Evolutionary conservation across 2,329 filamentous ascomycete genomes (phyloP), one percentile per base, ranked within the genome.

Genomic region (Hypoxylon sp.): DNA sequence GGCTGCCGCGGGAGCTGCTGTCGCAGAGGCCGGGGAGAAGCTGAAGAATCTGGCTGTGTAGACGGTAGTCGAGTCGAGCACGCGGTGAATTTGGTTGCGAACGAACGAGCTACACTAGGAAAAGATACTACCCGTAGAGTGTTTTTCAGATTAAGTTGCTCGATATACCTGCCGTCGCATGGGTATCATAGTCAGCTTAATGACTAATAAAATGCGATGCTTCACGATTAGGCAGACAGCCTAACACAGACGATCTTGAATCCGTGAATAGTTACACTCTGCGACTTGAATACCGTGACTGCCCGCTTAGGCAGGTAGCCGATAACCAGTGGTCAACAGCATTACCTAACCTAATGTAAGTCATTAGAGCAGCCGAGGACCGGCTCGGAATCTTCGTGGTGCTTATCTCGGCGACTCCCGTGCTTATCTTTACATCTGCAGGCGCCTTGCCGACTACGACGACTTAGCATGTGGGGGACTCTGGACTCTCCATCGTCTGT

Each of bases 1-100:
- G n/a, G 63, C 60, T 5, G 63, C 61, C 21, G 66, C 67, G 1
- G 64, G 59, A 35, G 54, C 54, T 17, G 60, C 58, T 2, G 67
- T 69, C 6, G 62, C 61, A 29, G 56, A 70, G 42, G 66, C 67
- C 9, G 66, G 64, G 3, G 62, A 71, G 54, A 70, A 70, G 56
- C 29, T 71, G 31, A 69, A 70, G 56, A 58, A 68, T 52, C 47
- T 69, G 26, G 62, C 61, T 1, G 64, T 70, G n/a, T 71, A 64
- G 48, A 27, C 10, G 10, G n/a, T 71, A 64, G 48, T 33, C 10
- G 10, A 10, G 37, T 31, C 33, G 45, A 23, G 41, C 17, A 20
- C 33, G 18, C 8, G 37, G 13, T 21, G 13, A 15, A 49, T 4
- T 43, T 21, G 26, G 47, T 45, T 55, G 33, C 11, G 9, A 18